Evolutionary conservation across 768 basidiomycete genomes (phyloP).

Genomic region (Pholiota molesta): DNA sequence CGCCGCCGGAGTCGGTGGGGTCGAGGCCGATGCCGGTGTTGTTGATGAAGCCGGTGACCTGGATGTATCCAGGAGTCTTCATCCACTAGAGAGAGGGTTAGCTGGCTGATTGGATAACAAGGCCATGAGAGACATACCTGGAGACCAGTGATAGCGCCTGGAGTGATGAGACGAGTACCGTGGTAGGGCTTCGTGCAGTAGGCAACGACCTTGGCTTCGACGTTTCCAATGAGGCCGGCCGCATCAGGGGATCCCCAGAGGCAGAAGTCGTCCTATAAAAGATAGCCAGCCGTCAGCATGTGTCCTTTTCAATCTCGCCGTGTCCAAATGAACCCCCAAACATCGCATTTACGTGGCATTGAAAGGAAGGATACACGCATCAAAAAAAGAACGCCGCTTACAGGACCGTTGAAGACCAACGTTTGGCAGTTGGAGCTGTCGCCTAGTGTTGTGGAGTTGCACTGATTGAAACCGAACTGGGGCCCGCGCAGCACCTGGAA

Average conservation of each 20-base stretch:
- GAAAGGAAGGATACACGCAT: too few relatives aligned
- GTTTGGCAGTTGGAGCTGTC: slow-evolving; percentile 67
- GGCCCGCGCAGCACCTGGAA: slow-evolving; percentile 33
- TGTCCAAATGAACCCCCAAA: too few relatives aligned
- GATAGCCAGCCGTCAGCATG: neutral
- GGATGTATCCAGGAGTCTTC: slow-evolving; percentile 22
- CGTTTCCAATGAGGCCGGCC: slow-evolving; percentile 58
- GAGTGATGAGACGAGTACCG: slow-evolving; percentile 72
- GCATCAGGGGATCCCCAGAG: slow-evolving; percentile 58
- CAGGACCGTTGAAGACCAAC: slow-evolving; percentile 53
- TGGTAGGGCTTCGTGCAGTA: slow-evolving; percentile 74
- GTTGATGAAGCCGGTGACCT: slow-evolving; percentile 22
- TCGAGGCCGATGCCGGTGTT: slow-evolving; percentile 19
- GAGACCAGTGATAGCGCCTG: slow-evolving; percentile 59
- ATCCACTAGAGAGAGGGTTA: slow-evolving; percentile 19
- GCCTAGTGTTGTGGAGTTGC: slow-evolving; percentile 71
- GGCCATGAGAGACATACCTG: slow-evolving; percentile 39
- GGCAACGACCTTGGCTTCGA: slow-evolving; percentile 69
- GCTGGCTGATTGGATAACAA: too few relatives aligned
- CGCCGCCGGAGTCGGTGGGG: slow-evolving; percentile 17
- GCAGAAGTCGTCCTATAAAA: slow-evolving; percentile 56
- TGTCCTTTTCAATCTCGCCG: too few relatives aligned
- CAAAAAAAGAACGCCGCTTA: slow-evolving; percentile 22
- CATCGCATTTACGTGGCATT: too few relatives aligned
- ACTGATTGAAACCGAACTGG: slow-evolving; percentile 69